Evolutionary conservation across 2,329 filamentous ascomycete species (phyloP).

Genomic region (Exutisphaerella laricina): DNA sequence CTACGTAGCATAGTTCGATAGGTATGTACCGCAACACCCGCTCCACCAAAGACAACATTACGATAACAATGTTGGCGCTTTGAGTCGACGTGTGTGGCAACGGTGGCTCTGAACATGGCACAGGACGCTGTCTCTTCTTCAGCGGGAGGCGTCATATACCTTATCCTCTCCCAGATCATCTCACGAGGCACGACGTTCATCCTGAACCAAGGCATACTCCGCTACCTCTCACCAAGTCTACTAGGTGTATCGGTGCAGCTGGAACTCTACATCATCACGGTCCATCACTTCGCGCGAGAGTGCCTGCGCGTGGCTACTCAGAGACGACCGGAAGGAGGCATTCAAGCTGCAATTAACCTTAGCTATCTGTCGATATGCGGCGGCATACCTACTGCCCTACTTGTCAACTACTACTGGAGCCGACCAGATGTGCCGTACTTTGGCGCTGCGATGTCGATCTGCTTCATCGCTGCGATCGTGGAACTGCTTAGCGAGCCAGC

Average conservation of each 20-base stretch:
- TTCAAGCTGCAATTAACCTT: constrained; percentile 80
- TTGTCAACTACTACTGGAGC: constrained; percentile 64
- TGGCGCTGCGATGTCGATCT: constrained; percentile 48
- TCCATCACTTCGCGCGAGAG: constrained; percentile 92
- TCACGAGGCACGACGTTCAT: constrained; percentile 87
- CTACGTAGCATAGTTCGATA: no score
- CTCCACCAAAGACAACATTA: no score
- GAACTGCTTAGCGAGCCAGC: constrained; percentile 83
- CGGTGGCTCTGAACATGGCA: constrained; percentile 23
- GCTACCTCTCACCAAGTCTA: constrained; percentile 77
- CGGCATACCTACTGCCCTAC: constrained; percentile 52
- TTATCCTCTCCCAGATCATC: constrained; percentile 80
- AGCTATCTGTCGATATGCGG: constrained; percentile 72
- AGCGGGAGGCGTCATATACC: constrained; percentile 70
- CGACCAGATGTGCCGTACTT: constrained; percentile 58
- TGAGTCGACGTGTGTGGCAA: no score
- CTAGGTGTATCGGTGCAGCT: constrained; percentile 84
- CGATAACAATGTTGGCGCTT: no score
- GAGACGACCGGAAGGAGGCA: constrained; percentile 49
- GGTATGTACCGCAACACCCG: no score
- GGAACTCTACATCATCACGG: constrained; percentile 85
- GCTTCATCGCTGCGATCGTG: constrained; percentile 55
- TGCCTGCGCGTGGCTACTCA: constrained; percentile 88
- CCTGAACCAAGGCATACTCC: constrained; percentile 85
- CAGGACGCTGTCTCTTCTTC: constrained; percentile 38